Conservation (phyloP, 2,329 filamentous ascomycete species). For the Orbilia javanica region DNA sequence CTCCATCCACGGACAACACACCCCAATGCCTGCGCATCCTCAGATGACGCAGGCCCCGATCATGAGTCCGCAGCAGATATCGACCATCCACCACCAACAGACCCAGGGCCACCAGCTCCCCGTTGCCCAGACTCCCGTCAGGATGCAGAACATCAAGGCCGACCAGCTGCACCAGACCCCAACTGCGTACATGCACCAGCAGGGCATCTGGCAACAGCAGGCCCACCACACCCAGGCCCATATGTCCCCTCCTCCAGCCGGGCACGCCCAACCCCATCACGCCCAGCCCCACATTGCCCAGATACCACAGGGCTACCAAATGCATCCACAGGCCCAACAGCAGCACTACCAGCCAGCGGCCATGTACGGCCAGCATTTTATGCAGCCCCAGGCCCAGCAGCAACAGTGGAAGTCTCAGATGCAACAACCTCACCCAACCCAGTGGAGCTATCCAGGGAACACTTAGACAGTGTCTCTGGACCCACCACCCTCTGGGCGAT, state of each 20-base stretch:
- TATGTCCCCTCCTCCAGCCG: slow-evolving; percentile 69
- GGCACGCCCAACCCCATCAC: slow-evolving; percentile 62
- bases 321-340: slow-evolving; percentile 65
- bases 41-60: slow-evolving; percentile 63
- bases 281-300: slow-evolving; percentile 65
- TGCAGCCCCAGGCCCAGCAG: slow-evolving; percentile 57
- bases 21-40: slow-evolving; percentile 66
- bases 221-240: slow-evolving; percentile 72
- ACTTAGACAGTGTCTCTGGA: slow-evolving; percentile 19
- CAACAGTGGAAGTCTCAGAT: slow-evolving; percentile 61
- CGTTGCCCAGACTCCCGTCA: slow-evolving; percentile 70
- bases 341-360: slow-evolving; percentile 60
- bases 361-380: slow-evolving; percentile 60
- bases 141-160: slow-evolving; percentile 72
- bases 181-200: slow-evolving; percentile 73
- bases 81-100: slow-evolving; percentile 72
- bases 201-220: slow-evolving; percentile 73
- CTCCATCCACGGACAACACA: slow-evolving; percentile 70
- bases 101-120: slow-evolving; percentile 67
- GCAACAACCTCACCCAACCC: slow-evolving; percentile 56
- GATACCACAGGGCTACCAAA: slow-evolving; percentile 65
- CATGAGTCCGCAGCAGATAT: slow-evolving; percentile 73
- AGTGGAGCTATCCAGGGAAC: slow-evolving; percentile 45
- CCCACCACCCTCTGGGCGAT: too few species aligned
- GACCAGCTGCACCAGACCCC: slow-evolving; percentile 73